These are phyloP conservation scores for Pseudonitzschia pungens DNA, from an alignment of 108 stramenopile genomes.

Conservation along the genomic window DNA sequence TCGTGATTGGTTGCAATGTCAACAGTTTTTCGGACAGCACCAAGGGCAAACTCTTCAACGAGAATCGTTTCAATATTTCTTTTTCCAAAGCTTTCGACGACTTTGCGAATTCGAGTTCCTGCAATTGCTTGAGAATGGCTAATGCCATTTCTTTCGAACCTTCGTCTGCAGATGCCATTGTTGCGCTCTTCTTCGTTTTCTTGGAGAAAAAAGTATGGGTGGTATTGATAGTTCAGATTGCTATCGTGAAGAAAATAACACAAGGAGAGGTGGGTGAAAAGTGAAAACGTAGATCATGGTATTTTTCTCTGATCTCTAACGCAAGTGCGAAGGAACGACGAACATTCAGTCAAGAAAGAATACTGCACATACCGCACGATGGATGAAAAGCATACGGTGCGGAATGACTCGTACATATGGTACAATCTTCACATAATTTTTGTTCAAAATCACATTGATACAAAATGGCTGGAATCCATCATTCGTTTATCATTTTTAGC, in stretches of 20 bases:
- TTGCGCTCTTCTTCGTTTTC: conserved; percentile 3
- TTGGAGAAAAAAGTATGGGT: conserved; percentile 34
- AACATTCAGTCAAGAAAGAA: too few relatives aligned
- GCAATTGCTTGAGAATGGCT: conserved; percentile 33
- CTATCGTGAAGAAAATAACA: not conserved
- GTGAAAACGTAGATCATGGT: too few relatives aligned
- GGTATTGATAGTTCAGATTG: not conserved
- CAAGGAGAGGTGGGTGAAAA: too few relatives aligned
- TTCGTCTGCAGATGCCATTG: conserved; percentile 35
- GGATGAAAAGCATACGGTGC: too few relatives aligned
- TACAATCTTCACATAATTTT: too few relatives aligned
- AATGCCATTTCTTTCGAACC: conserved; percentile 26
- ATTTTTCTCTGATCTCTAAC: too few relatives aligned
- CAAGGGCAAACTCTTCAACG: conserved; percentile 8
- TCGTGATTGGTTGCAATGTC: conserved; percentile 1
- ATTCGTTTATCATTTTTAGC: too few relatives aligned
- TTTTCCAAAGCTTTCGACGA: conserved; percentile 35
- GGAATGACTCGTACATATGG: too few relatives aligned
- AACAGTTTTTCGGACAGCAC: conserved; percentile 3
- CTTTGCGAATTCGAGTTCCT: conserved; percentile 25
- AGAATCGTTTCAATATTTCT: conserved; percentile 38
- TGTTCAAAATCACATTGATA: too few relatives aligned
- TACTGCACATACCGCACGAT: too few relatives aligned
- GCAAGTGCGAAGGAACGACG: too few relatives aligned
- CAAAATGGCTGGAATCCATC: too few relatives aligned